Conservation (phyloP, 768 basidiomycete genomes). For the Auricularia sp. region DNA sequence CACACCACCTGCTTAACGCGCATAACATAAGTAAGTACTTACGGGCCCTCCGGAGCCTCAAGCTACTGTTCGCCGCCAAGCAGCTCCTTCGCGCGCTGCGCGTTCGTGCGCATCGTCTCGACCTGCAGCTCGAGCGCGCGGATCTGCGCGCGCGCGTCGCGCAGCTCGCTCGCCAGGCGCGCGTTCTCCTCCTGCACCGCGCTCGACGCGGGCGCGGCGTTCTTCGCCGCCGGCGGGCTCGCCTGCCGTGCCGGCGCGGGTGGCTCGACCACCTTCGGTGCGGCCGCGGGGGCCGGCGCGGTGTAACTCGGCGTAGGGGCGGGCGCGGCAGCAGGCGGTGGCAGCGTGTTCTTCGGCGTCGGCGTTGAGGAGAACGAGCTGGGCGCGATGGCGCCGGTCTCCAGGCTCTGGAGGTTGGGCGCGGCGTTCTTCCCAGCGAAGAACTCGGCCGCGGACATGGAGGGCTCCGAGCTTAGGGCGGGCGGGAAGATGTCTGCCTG, state of each 20-base stretch:
- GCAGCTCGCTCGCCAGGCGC: constrained; percentile 51
- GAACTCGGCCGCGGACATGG: constrained; percentile 75
- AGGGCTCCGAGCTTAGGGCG: constrained; percentile 71
- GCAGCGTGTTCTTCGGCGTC: constrained; percentile 16
- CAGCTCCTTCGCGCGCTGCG: constrained; percentile 60
- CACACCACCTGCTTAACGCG: too few species aligned
- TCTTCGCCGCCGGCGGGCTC: constrained; percentile 1
- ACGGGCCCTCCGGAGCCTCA: not conserved
- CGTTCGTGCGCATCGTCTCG: constrained; percentile 64
- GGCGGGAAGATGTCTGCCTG: constrained; percentile 96
- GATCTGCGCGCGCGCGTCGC: constrained; percentile 74
- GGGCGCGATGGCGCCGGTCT: constrained; percentile 43
- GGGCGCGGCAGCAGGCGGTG: constrained; percentile 16
- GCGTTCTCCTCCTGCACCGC: constrained; percentile 47
- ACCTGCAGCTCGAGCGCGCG: constrained; percentile 76
- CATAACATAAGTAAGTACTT: too few species aligned
- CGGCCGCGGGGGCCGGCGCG: constrained; percentile 10
- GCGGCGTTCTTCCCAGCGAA: constrained; percentile 73
- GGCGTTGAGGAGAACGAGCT: constrained; percentile 18
- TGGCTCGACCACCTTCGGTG: constrained; percentile 12
- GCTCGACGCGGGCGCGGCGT: constrained; percentile 2
- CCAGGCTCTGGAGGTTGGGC: constrained; percentile 73
- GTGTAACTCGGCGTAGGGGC: constrained; percentile 19
- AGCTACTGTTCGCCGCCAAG: constrained; percentile 13
- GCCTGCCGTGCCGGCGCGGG: constrained; percentile 22